phyloP scores from a whole-genome alignment of 2,329 filamentous ascomycete species.

The Dothiorella sarmentorum region DNA sequence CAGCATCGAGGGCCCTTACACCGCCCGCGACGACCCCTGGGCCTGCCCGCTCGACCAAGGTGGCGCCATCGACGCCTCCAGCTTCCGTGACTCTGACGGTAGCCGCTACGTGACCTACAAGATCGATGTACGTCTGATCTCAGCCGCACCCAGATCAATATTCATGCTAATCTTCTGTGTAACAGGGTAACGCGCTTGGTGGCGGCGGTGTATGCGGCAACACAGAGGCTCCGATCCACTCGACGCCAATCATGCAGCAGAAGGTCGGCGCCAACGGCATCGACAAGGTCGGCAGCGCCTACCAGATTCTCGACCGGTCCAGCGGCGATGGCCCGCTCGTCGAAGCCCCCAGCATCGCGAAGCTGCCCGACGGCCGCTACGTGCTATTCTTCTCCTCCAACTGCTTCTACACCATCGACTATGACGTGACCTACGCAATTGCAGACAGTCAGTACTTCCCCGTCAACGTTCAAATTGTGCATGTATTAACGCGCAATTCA shows the following conservation, averaged over 20 bases:
- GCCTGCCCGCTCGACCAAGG: conserved; percentile 48
- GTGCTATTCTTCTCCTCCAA: conserved; percentile 62
- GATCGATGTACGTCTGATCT: conserved; percentile 44
- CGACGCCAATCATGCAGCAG: conserved; percentile 58
- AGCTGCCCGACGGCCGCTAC: conserved; percentile 49
- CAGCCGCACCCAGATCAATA: not conserved
- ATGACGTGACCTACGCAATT: conserved; percentile 60
- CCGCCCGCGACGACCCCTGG: conserved; percentile 46
- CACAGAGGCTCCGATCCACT: conserved; percentile 34
- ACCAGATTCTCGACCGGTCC: conserved; percentile 47
- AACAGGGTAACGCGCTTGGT: conserved; percentile 52
- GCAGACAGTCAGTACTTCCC: conserved; percentile 8
- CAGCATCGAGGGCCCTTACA: conserved; percentile 52
- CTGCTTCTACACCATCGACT: conserved; percentile 53
- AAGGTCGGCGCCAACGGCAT: conserved; percentile 50
- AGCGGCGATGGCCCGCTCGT: conserved; percentile 54
- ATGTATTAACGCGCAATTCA: not conserved
- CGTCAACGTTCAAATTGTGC: not conserved
- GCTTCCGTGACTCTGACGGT: conserved; percentile 55
- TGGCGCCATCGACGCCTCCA: conserved; percentile 63
- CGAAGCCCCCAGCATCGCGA: conserved; percentile 58
- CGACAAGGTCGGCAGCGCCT: conserved; percentile 49
- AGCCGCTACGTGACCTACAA: conserved; percentile 62
- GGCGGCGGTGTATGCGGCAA: conserved; percentile 48
- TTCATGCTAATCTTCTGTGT: conserved; percentile 48